Conservation (phyloP, 1,284 basidiomycete genomes). For the Trichosporon coremiiforme region DNA sequence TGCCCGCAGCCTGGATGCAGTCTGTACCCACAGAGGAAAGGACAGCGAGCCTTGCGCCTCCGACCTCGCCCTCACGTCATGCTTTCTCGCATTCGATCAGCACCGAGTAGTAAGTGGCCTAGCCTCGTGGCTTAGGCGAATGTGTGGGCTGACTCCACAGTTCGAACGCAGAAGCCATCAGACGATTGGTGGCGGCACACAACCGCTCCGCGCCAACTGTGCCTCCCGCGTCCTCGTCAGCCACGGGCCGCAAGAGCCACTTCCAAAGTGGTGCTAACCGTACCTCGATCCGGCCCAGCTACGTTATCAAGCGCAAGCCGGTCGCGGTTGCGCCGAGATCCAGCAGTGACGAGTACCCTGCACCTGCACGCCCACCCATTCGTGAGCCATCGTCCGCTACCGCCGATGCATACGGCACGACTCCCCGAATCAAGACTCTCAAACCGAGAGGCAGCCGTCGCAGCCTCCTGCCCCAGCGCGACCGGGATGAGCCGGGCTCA, state of each 20-base stretch:
- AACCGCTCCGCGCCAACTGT: neutral
- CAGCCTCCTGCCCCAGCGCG: neutral
- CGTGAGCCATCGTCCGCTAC: neutral
- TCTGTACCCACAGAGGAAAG: neutral
- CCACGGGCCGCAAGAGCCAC: neutral
- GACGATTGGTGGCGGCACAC: neutral
- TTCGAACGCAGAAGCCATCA: conserved; percentile 12
- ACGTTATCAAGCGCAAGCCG: conserved; percentile 16
- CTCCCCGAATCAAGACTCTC: neutral
- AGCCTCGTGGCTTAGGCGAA: neutral
- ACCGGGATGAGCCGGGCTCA: neutral
- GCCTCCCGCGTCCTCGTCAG: neutral
- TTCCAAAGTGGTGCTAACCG: neutral
- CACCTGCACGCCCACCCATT: neutral
- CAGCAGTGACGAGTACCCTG: neutral
- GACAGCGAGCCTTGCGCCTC: neutral
- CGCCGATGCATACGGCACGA: neutral
- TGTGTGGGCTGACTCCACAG: neutral
- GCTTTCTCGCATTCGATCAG: conserved; percentile 12
- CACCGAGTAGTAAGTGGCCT: neutral
- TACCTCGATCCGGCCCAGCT: conserved; percentile 7
- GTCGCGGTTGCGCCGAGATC: neutral
- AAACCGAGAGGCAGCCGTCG: neutral
- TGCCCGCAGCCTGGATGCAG: conserved; percentile 9
- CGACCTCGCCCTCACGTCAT: neutral